Percentiles rank a stretch among this genome's conserved stretches.
phyloP scores from a whole-genome alignment of 2,329 filamentous ascomycete species.

The Fusarium goolgardi region DNA sequence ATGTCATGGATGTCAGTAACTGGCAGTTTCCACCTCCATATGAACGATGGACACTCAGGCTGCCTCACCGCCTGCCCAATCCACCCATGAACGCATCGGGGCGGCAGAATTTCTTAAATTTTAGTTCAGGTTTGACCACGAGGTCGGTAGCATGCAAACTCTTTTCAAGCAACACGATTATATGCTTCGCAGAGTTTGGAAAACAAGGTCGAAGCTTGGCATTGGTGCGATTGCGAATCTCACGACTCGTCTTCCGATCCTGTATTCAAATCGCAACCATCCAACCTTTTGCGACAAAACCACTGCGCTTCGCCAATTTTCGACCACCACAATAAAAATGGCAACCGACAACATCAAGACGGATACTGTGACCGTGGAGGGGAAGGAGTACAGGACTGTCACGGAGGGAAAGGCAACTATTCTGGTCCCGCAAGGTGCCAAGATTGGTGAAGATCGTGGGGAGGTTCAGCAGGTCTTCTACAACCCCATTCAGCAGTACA shows the following conservation, averaged over 20 bases:
- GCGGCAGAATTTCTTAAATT: slow-evolving; percentile 35
- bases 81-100: neutral
- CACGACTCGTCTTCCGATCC: neutral
- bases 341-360: slow-evolving; percentile 30
- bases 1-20: neutral
- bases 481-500: slow-evolving; percentile 99
- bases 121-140: slow-evolving; percentile 24
- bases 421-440: slow-evolving; percentile 61
- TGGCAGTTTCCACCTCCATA: neutral
- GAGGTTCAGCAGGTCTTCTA: slow-evolving; percentile 89
- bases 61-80: slow-evolving; percentile 17
- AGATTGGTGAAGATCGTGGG: slow-evolving; percentile 63
- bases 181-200: slow-evolving; percentile 32
- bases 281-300: slow-evolving; percentile 9
- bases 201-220: slow-evolving; percentile 36
- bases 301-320: slow-evolving; percentile 30
- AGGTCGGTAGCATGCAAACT: slow-evolving; percentile 29
- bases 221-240: slow-evolving; percentile 17
- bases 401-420: slow-evolving; percentile 69
- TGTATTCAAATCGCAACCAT: slow-evolving; percentile 4
- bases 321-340: slow-evolving; percentile 40
- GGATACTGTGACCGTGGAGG: slow-evolving; percentile 53
- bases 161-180: slow-evolving; percentile 33
- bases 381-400: slow-evolving; percentile 63
- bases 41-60: too few species aligned